Base-by-base conservation (phyloP, 1,284 basidiomycete genomes). In the Amylostereum areolatum region DNA sequence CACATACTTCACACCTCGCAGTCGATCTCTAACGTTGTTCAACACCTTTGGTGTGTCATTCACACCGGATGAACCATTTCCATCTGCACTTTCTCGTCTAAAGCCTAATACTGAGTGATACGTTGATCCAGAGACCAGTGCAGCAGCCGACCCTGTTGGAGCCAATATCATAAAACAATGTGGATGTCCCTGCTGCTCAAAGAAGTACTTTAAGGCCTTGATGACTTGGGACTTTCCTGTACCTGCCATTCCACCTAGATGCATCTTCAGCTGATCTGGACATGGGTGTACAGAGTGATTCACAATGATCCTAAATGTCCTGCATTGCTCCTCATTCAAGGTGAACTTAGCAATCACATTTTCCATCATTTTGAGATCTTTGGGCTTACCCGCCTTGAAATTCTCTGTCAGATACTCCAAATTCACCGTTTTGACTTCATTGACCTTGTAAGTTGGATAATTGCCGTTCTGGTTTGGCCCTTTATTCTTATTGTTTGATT, bases 141-240 rank as follows among this genome's bases (percentile, higher is more conserved):
- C 59, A 10, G 71, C 70, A 9, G 67, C 66, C 41, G 58, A 57
- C 2, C 71, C 69, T 2, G 70, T 73, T 0, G 68, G 70, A 6
- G 69, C 70, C 2, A 70, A 47, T 8, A 64, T 43, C 0, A 62
- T 33, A 39, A 69, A 65, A 25, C 60, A 28, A 47, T 65, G 55
- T 8, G 45, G 35, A 37, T 68, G 60, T 1, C 59, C 53, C 33
- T 56, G 41, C 8, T 24, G 2, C 7, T 47, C 41, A 51, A 73
- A 68, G 18, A 67, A 69, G n/a, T 9, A 0, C 8, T 53, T 59
- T 0, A 70, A 24, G 0, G 70, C 67, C 27, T 68, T 63, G 1
- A 75, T 57, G 0, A 75, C 73, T 45, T 66, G 68, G 4, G 67
- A 65, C 57, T 75, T 74, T 3, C 72, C 70, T 18, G 69, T 71